These are phyloP conservation scores for Penicillium steckii DNA, from an alignment of 495 filamentous ascomycete species.

Conservation along the genomic window DNA sequence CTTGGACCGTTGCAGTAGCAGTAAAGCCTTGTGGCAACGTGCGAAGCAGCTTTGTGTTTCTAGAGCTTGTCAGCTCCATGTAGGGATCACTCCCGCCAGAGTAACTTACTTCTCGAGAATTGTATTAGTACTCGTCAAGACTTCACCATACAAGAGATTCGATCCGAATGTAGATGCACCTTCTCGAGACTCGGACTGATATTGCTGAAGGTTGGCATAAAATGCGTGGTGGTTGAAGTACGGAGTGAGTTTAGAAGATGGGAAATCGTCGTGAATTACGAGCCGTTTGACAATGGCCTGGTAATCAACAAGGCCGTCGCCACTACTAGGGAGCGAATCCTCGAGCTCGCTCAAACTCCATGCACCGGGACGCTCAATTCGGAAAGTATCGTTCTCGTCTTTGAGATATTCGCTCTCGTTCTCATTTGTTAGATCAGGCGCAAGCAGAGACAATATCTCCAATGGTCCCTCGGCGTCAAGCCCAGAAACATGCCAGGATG, in stretches of 20 bases:
- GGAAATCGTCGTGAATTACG: conserved; percentile 66
- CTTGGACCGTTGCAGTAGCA: conserved; percentile 85
- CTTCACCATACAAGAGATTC: conserved; percentile 82
- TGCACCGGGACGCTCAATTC: conserved; percentile 60
- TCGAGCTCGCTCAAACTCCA: conserved; percentile 61
- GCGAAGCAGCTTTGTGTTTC: conserved; percentile 75
- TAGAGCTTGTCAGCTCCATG: conserved; percentile 30
- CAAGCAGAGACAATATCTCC: conserved; percentile 63
- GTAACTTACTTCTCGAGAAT: conserved; percentile 79
- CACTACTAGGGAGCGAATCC: conserved; percentile 51
- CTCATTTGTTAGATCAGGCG: conserved; percentile 64
- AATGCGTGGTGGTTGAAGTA: conserved; percentile 84
- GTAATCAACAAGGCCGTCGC: conserved; percentile 72
- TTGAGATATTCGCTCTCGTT: conserved; percentile 73
- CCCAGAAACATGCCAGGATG: conserved; percentile 80
- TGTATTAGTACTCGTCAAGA: conserved; percentile 91
- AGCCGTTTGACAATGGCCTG: conserved; percentile 69
- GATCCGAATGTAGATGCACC: conserved; percentile 69
- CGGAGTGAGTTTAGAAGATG: conserved; percentile 73
- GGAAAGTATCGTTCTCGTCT: conserved; percentile 84
- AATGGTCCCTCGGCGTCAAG: conserved; percentile 60
- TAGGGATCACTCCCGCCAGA: neutral
- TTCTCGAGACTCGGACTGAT: conserved; percentile 54
- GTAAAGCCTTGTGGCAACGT: conserved; percentile 81
- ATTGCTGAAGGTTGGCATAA: conserved; percentile 69